Percentiles rank a stretch among this genome's conserved stretches.
These are phyloP conservation scores for Leucosporidium creatinivorum DNA, from an alignment of 768 basidiomycete genomes.

Conservation along the genomic window DNA sequence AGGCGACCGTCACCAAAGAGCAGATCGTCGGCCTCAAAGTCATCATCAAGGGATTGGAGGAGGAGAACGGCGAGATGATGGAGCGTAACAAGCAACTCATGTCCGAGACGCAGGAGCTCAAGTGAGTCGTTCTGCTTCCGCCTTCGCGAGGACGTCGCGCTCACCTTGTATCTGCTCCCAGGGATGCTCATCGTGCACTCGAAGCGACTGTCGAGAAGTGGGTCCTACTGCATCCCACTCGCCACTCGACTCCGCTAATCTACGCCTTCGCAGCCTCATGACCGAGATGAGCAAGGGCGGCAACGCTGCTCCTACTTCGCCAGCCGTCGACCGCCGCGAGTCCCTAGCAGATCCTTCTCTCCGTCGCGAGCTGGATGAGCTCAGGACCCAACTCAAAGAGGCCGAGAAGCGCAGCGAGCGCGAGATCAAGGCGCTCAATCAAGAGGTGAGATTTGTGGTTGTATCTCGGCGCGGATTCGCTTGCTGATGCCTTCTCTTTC, in stretches of 20 bases:
- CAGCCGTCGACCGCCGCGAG: not conserved
- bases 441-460: constrained; percentile 48
- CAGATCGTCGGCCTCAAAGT: constrained; percentile 81
- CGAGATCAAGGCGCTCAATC: constrained; percentile 60
- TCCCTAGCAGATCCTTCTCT: constrained; percentile 18
- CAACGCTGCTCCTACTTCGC: constrained; percentile 34
- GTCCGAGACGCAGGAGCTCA: constrained; percentile 63
- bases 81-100: constrained; percentile 66
- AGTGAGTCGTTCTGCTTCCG: constrained; percentile 50
- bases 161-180: not conserved
- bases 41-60: constrained; percentile 79
- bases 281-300: constrained; percentile 44
- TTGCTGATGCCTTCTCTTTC: constrained; percentile 49
- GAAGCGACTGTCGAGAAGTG: constrained; percentile 66
- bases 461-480: too few relatives aligned
- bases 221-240: constrained; percentile 41
- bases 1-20: constrained; percentile 43
- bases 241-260: not conserved
- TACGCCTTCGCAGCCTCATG: constrained; percentile 20
- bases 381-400: constrained; percentile 32
- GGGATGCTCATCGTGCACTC: constrained; percentile 64
- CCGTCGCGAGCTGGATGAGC: constrained; percentile 49
- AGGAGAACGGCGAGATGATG: constrained; percentile 71
- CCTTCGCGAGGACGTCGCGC: not conserved
- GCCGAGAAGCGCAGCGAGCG: constrained; percentile 45